Base-by-base conservation (phyloP, 2,329 filamentous ascomycete species). In the Aplosporella prunicola region DNA sequence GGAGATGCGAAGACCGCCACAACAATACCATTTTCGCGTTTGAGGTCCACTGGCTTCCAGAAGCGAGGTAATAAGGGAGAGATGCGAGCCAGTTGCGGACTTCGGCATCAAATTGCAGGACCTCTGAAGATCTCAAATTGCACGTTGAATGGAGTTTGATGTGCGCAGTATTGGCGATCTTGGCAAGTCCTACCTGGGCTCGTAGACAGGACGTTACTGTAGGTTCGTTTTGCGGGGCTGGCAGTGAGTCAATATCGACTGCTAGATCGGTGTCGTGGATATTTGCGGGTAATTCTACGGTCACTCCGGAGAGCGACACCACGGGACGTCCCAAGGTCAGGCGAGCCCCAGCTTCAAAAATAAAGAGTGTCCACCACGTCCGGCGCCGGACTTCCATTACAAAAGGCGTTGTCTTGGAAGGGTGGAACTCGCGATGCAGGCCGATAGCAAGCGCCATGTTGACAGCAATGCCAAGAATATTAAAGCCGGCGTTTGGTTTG, bases 401-500 rank as follows among this genome's bases (percentile, higher is more conserved):
- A 4, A 60, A 49, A 6, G 66, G 57, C 24, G 58, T 60, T 27
- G 65, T 66, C 25, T 65, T 59, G 61, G 63, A 67, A 8, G 60
- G 58, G n/a, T 58, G 59, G 39, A 71, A 68, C 40, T 69, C 66
- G 40, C 67, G 67, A 43, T 70, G 67, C 15, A 70, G 52, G 2
- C 66, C 66, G 10, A 71, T 50, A 25, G 64, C 65, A 53, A 69
- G 64, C 1, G 67, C 65, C 60, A 69, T 68, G 30, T 64, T 53
- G 13, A 67, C 56, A 14, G 66, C 66, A 11, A 69, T 45, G 1
- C 67, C 67, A 8, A 67, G 47, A 43, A 66, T 67, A 30, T 66
- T 69, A 53, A 64, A 70, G 8, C 66, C 67, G 5, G 59, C 64
- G 44, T 71, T 71, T 2, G 67, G 67, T 41, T 68, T 68, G 48